Evolutionary conservation across 768 basidiomycete genomes (phyloP).

Genomic region (Tulasnella sp.): DNA sequence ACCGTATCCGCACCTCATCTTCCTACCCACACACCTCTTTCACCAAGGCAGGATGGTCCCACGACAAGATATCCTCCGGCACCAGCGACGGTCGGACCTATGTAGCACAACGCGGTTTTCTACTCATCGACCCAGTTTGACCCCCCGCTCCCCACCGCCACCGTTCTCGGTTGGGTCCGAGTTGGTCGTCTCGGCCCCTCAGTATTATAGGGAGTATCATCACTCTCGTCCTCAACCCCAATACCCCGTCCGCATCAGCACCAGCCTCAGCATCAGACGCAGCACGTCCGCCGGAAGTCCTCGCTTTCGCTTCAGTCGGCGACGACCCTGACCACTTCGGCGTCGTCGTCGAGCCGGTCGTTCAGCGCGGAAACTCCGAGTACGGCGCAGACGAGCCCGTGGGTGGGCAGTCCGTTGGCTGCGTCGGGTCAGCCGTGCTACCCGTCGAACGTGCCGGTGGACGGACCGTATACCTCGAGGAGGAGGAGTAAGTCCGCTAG

Average conservation of each 20-base stretch:
- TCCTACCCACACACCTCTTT: background rate
- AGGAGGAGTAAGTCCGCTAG: background rate
- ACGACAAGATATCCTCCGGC: background rate
- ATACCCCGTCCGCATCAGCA: background rate
- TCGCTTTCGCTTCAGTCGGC: background rate
- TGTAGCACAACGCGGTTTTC: background rate
- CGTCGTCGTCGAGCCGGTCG: background rate
- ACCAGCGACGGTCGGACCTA: background rate
- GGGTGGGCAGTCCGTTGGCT: background rate
- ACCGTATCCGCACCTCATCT: background rate
- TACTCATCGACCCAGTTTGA: background rate
- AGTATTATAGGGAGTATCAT: background rate
- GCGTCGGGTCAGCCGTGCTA: background rate
- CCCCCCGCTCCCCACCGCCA: background rate
- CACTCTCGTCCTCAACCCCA: background rate
- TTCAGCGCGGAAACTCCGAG: background rate
- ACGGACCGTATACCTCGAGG: background rate
- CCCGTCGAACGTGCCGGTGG: background rate
- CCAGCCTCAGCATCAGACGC: background rate
- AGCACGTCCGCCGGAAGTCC: background rate
- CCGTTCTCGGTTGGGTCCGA: background rate
- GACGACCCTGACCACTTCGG: background rate
- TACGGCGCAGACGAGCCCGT: background rate
- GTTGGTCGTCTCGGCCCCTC: background rate
- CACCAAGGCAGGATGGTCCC: background rate